phyloP scores from a whole-genome alignment of 192 early-diverging fungal species.

The Rhizophagus clarus region DNA sequence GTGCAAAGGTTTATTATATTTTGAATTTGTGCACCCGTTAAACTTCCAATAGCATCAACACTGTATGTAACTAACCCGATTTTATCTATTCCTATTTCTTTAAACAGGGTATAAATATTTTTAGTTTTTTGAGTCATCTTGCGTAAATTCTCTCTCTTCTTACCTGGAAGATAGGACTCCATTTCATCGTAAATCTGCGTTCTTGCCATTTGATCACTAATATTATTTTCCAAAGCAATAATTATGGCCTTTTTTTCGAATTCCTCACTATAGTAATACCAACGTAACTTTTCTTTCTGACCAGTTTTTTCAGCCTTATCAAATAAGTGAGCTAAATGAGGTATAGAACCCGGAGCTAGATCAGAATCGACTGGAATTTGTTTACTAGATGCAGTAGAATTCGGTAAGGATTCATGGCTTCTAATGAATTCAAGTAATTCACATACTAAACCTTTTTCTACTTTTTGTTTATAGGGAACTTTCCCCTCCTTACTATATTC shows the following conservation, averaged over 20 bases:
- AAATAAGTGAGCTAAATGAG: slow-evolving; percentile 11
- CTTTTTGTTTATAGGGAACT: too few species aligned
- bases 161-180: not conserved
- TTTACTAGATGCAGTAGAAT: not conserved
- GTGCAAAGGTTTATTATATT: slow-evolving; percentile 7
- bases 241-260: slow-evolving; percentile 6
- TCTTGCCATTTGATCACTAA: slow-evolving; percentile 4
- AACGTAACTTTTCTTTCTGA: slow-evolving; percentile 14
- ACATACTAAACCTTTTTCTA: not conserved
- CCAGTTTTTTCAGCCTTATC: slow-evolving; percentile 18
- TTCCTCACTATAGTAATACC: slow-evolving; percentile 28
- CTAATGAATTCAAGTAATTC: slow-evolving; percentile 25
- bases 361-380: not conserved
- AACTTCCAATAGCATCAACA: not conserved
- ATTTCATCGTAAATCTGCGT: slow-evolving; percentile 3
- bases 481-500: too few species aligned
- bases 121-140: not conserved
- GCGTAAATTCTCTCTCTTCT: not conserved
- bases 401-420: not conserved
- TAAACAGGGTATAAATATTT: not conserved
- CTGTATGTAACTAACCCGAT: not conserved
- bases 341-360: slow-evolving; percentile 16
- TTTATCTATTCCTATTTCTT: too few species aligned
- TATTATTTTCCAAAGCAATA: slow-evolving; percentile 10
- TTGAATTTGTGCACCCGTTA: not conserved